Evolutionary conservation across 805 yeast species (phyloP).

Genomic region (Brettanomyces bruxellensis): DNA sequence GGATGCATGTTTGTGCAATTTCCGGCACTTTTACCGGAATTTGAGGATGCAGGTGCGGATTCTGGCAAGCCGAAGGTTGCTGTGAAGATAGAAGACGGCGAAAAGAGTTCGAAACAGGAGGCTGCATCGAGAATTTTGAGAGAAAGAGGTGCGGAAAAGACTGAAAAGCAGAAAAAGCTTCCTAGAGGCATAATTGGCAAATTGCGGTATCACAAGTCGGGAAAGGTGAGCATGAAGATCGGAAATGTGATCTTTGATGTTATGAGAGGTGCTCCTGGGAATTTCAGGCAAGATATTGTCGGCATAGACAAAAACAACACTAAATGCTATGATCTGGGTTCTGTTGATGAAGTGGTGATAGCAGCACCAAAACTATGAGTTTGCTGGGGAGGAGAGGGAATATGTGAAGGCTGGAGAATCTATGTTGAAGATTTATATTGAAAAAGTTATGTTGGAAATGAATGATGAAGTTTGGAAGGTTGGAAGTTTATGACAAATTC

Average conservation of each 20-base stretch:
- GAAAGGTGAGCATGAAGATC: slow-evolving; percentile 64
- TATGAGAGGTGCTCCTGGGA: slow-evolving; percentile 58
- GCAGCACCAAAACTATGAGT: slow-evolving; percentile 37
- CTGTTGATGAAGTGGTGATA: slow-evolving; percentile 45
- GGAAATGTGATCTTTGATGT: slow-evolving; percentile 67
- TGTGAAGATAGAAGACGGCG: slow-evolving; percentile 5
- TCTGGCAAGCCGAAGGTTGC: not conserved
- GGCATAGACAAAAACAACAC: slow-evolving; percentile 29
- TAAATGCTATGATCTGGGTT: slow-evolving; percentile 43
- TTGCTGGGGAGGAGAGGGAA: too few relatives aligned
- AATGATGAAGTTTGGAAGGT: too few relatives aligned
- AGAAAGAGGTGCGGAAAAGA: not conserved
- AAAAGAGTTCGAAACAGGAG: slow-evolving; percentile 1
- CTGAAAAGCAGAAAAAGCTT: not conserved
- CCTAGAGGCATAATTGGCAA: slow-evolving; percentile 60
- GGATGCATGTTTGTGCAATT: slow-evolving; percentile 19
- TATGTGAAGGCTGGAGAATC: too few relatives aligned
- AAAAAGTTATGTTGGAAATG: too few relatives aligned
- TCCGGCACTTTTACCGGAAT: slow-evolving; percentile 21
- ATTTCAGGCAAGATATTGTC: slow-evolving; percentile 67
- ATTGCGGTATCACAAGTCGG: slow-evolving; percentile 73
- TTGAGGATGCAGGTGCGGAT: slow-evolving; percentile 4
- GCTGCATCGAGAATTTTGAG: not conserved
- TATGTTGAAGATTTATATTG: too few relatives aligned
- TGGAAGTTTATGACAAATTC: too few relatives aligned